Conservation (phyloP, 2,329 filamentous ascomycete genomes). For the Zymoseptoria brevis region DNA sequence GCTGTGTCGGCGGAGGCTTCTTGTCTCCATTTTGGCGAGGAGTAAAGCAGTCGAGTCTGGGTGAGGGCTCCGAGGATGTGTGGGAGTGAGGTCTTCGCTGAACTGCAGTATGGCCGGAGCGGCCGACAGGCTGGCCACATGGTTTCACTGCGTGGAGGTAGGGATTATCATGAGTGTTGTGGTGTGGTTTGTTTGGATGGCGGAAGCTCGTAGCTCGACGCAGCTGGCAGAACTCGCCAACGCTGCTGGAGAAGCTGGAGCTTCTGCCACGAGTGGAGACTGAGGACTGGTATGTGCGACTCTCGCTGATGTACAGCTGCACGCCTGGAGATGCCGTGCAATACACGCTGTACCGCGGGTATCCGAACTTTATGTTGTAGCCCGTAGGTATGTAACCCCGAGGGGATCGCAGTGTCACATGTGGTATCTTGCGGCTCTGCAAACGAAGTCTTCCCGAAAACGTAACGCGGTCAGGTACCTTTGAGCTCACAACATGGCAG, state of each 20-base stretch:
- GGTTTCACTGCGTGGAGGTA: conserved; percentile 10
- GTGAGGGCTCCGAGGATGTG: conserved; percentile 6
- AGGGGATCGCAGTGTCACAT: neutral
- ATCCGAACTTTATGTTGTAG: neutral
- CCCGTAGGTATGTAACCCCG: neutral
- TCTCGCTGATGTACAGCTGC: neutral
- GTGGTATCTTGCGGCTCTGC: too few relatives aligned
- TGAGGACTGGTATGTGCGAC: neutral
- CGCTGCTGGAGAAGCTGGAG: neutral
- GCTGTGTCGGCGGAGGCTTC: conserved; percentile 13
- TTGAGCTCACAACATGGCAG: neutral
- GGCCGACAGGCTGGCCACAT: conserved; percentile 27
- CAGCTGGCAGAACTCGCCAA: neutral
- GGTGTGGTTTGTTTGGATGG: neutral
- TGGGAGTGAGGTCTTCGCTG: conserved; percentile 2
- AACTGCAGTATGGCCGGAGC: conserved; percentile 16
- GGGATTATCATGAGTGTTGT: conserved; percentile 15
- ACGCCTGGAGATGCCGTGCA: neutral
- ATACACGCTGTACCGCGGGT: neutral
- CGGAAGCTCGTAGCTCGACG: neutral
- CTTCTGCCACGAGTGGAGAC: neutral
- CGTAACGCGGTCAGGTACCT: neutral
- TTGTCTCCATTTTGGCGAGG: conserved; percentile 12
- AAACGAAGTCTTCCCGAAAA: too few relatives aligned
- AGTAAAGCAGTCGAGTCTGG: conserved; percentile 16